These are phyloP conservation scores for Xylaria longipes DNA, from an alignment of 495 filamentous ascomycete species.

Conservation along the genomic window DNA sequence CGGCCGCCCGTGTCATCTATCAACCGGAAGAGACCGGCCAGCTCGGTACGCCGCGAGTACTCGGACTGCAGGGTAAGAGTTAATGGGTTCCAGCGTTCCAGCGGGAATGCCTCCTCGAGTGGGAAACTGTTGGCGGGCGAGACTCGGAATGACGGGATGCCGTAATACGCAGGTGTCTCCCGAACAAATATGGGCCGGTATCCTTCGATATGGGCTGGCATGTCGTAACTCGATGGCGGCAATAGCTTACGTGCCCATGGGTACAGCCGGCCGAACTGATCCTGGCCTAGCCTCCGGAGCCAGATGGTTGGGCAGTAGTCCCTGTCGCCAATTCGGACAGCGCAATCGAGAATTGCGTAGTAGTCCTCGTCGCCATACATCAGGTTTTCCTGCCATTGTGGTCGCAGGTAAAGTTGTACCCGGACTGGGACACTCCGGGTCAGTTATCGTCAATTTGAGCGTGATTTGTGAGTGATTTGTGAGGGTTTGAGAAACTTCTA, in stretches of 20 bases:
- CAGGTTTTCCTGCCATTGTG: neutral
- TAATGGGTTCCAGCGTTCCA: slow-evolving; percentile 5
- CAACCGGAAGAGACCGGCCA: neutral
- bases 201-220: neutral
- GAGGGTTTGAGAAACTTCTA: no score
- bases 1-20: neutral
- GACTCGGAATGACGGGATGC: slow-evolving; percentile 1
- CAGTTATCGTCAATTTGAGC: no score
- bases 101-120: slow-evolving; percentile 3
- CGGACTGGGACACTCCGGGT: no score
- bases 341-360: neutral
- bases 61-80: neutral
- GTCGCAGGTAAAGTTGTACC: neutral
- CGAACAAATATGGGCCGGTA: slow-evolving; percentile 1
- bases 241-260: neutral
- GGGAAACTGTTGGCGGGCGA: neutral
- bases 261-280: neutral
- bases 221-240: neutral
- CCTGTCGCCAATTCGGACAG: neutral
- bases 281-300: neutral
- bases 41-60: slow-evolving; percentile 4
- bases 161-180: neutral
- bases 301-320: slow-evolving; percentile 2
- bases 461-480: no score
- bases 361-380: slow-evolving; percentile 4